Base-by-base conservation (phyloP, 2,329 filamentous ascomycete genomes). In the Claviceps sp. region DNA sequence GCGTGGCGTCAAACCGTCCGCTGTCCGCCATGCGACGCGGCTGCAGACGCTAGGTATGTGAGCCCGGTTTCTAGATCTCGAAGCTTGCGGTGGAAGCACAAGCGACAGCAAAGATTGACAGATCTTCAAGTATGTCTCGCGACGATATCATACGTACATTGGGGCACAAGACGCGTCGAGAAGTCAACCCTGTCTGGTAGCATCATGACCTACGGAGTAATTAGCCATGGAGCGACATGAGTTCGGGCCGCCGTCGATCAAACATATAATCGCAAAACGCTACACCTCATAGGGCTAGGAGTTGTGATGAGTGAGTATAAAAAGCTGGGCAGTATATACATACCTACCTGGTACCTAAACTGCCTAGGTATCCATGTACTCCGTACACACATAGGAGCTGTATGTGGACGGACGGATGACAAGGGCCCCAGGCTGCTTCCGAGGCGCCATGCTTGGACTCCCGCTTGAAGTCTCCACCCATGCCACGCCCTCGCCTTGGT, bases 401-500 rank as follows among this genome's bases (percentile, higher is more conserved):
- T 14, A 23, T 47, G 13, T 29, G 17, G 43, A 50, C 46, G 26
- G 20, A 20, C 23, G 53, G 29, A 34, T 45, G 45, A 37, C 34
- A 48, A 29, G 34, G 26, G 45, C n/a, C 36, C 45, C 23, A 55
- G 57, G 57, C 50, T 58, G 56, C 56, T 59, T 56, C 57, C 58
- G 58, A 59, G 51, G 55, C 53, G 45, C 54, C 56, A 50, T 58
- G 55, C 52, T 59, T 56, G 53, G 52, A 53, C 53, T 59, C 57
- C 57, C 58, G 58, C 52, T 20, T n/a, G 2, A 38, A 26, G 45
- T 50, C 57, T 57, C 58, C 58, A 57, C 56, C 42, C 20, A 52
- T 45, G 53, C 52, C 54, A 48, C 29, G 39, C 47, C 34, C 37
- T 52, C 43, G 45, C 49, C 39, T 47, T 40, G 29, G 50, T 48